phyloP scores from a whole-genome alignment of 257 asterid genomes.

The Verbena officinalis region DNA sequence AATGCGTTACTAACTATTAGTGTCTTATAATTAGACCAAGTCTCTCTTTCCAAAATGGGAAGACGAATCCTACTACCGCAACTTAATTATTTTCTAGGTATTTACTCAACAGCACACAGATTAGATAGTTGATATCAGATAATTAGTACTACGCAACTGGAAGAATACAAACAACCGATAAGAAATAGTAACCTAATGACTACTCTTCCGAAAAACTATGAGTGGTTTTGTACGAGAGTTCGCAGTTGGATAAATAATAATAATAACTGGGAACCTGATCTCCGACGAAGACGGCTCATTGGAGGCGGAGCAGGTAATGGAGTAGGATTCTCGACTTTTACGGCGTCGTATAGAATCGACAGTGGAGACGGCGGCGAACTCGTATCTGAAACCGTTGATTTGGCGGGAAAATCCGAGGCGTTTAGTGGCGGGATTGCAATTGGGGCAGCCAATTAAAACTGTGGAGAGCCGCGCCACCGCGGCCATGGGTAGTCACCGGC shows the following conservation, averaged over 20 bases:
- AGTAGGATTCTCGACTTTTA: slow-evolving; percentile 22
- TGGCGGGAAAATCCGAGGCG: slow-evolving; percentile 28
- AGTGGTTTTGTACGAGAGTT: too few species aligned
- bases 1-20: not conserved
- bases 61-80: not conserved
- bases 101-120: not conserved
- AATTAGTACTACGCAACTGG: too few species aligned
- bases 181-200: not conserved
- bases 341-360: slow-evolving; percentile 30
- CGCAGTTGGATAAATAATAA: too few species aligned
- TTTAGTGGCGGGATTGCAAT: slow-evolving; percentile 28
- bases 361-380: slow-evolving; percentile 26
- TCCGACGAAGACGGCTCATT: slow-evolving; percentile 54
- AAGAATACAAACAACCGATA: not conserved
- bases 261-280: slow-evolving; percentile 50
- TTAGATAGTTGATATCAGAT: not conserved
- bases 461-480: slow-evolving; percentile 46
- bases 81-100: not conserved
- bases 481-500: slow-evolving; percentile 42
- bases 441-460: slow-evolving; percentile 26
- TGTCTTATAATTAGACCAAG: not conserved
- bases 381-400: slow-evolving; percentile 7
- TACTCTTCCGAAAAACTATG: too few species aligned
- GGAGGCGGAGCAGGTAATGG: slow-evolving; percentile 53
- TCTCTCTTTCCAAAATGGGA: not conserved